Conservation (phyloP, 78 protist genomes). For the Cyanophora paradoxa region DNA sequence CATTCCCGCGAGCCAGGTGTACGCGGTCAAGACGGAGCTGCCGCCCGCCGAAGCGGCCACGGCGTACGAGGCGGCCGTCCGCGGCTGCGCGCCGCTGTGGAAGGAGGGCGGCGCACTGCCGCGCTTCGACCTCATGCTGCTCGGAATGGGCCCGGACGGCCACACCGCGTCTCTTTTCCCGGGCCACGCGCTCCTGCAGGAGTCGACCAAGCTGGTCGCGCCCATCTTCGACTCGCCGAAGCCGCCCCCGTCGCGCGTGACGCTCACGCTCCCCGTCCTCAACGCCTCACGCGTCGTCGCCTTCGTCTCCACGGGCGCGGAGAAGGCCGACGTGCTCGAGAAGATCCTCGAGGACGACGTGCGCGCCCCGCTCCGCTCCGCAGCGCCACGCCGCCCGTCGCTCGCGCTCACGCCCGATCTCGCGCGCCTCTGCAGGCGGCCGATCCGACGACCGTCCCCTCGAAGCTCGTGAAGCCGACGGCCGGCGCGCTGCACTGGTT, state of each 20-base stretch:
- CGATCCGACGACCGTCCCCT: no score
- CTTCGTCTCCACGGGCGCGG: no score
- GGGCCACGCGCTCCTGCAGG: constrained; percentile 8
- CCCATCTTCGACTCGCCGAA: constrained; percentile 35
- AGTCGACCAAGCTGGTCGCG: neutral
- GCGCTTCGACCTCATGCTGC: constrained; percentile 19
- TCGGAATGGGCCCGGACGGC: constrained; percentile 56
- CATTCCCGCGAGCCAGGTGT: neutral
- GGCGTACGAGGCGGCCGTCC: neutral
- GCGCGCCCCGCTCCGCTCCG: no score
- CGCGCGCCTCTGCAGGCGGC: no score
- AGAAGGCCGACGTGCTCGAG: no score
- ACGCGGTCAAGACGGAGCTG: neutral
- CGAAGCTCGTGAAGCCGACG: no score
- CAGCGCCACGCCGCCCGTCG: no score
- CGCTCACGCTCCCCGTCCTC: constrained; percentile 26
- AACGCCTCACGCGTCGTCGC: neutral
- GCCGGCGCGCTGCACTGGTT: no score
- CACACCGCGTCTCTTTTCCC: constrained; percentile 60
- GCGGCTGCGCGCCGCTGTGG: neutral
- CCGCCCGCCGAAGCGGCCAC: neutral
- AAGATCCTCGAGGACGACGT: no score
- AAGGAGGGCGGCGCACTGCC: neutral
- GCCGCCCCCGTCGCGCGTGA: constrained; percentile 37
- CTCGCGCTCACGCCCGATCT: no score